These are phyloP conservation scores for Aspergillus novofumigatus DNA, from an alignment of 2,329 filamentous ascomycete genomes.

Conservation along the genomic window DNA sequence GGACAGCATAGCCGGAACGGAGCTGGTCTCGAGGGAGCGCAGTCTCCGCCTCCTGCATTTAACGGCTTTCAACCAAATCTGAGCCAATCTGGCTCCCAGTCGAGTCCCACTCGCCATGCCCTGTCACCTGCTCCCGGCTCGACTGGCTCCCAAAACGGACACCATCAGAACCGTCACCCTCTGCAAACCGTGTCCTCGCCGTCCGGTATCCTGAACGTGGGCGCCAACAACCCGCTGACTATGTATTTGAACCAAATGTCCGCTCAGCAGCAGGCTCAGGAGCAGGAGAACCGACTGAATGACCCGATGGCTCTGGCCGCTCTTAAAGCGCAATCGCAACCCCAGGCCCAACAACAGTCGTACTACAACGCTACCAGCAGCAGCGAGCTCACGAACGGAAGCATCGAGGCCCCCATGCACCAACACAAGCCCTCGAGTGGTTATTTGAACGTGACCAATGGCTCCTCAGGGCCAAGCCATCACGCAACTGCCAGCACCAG, in stretches of 20 bases:
- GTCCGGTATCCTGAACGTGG: constrained; percentile 72
- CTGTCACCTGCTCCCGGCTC: constrained; percentile 53
- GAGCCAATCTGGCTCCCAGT: constrained; percentile 53
- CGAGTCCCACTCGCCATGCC: constrained; percentile 57
- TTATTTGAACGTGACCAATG: constrained; percentile 49
- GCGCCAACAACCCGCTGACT: constrained; percentile 79
- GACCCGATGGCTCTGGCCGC: constrained; percentile 40
- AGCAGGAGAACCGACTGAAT: constrained; percentile 54
- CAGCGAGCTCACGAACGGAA: constrained; percentile 55
- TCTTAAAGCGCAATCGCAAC: constrained; percentile 62
- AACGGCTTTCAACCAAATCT: constrained; percentile 55
- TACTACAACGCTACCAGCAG: constrained; percentile 73
- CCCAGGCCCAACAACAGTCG: constrained; percentile 69
- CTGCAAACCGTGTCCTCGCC: constrained; percentile 54
- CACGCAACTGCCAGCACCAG: constrained; percentile 63
- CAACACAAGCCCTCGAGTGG: constrained; percentile 64
- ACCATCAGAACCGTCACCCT: constrained; percentile 54
- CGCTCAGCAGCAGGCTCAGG: constrained; percentile 55
- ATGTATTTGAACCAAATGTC: constrained; percentile 83
- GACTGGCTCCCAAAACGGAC: constrained; percentile 50
- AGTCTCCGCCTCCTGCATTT: constrained; percentile 52
- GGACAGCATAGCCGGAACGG: constrained; percentile 63
- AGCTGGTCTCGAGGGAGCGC: constrained; percentile 48
- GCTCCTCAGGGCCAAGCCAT: constrained; percentile 67
- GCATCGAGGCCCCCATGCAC: constrained; percentile 43